Base-by-base conservation (phyloP, 2,329 filamentous ascomycete genomes). In the Clonostachys rosea region DNA sequence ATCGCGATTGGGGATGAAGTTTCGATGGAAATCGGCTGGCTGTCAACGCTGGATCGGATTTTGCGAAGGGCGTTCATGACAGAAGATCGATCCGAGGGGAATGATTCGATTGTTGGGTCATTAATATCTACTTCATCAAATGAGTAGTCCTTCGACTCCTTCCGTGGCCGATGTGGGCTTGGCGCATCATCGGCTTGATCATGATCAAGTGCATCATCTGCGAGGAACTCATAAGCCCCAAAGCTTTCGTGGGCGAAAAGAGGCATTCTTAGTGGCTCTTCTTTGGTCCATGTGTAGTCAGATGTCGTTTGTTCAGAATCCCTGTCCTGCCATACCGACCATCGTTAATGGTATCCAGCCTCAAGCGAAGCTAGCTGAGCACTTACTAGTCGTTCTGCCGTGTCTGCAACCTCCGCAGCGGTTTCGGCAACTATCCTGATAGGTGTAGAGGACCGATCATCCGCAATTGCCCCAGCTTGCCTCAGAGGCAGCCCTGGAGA, bases 241-340 rank as follows among this genome's bases (percentile, higher is more conserved):
- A 70, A 61, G 35, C 65, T 66, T 52, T 78, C 74, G 47, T 77
- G 73, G 5, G 73, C 64, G 51, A 76, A 76, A 6, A 76, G 60
- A 1, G 73, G 71, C 2, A 65, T 63, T 43, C 60, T 58, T 34
- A 58, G 43, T 9, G 56, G 52, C 20, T 57, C 46, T 34, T 53
- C 39, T 20, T 47, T 48, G 45, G 30, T 45, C 34, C 13, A 44
- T 34, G 40, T 34, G 30, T 40, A 33, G 17, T 20, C 47, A 34
- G 16, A 14, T 34, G 42, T 44, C 36, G 46, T 48, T 46, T 43
- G 48, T 30, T 8, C 41, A 18, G 17, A 35, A 7, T 46, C 39
- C 10, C 36, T 20, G 13, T 46, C 37, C 14, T 46, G 24, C 37
- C 17, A 18, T n/a, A n/a, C 37, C 16, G n/a, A 30, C 30, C 20